Conservation (phyloP, 139 green algal species). For the Chlorella sp. region DNA sequence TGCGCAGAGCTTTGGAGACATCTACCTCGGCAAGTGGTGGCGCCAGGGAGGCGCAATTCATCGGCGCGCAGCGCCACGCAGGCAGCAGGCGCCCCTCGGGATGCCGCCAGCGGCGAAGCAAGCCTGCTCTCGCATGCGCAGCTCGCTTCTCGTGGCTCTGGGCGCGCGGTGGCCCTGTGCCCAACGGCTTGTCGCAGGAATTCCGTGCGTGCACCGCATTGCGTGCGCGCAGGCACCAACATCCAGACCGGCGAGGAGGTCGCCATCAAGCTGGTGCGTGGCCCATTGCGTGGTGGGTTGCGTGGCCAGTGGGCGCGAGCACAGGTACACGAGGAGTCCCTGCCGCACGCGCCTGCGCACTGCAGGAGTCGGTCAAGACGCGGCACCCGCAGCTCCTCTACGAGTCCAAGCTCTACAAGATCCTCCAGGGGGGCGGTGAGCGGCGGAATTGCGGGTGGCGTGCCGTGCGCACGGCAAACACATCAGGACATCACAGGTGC, state of each 20-base stretch:
- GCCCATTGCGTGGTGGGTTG: not conserved
- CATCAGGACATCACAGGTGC: too few species aligned
- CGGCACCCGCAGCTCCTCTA: slow-evolving; percentile 92
- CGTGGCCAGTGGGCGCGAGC: not conserved
- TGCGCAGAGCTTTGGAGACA: slow-evolving; percentile 69
- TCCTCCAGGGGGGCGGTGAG: slow-evolving; percentile 86
- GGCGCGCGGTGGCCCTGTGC: not conserved
- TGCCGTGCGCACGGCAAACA: too few species aligned
- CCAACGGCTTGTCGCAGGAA: not conserved
- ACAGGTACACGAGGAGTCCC: not conserved
- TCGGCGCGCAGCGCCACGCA: not conserved
- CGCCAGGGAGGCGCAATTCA: too few species aligned
- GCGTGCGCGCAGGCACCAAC: slow-evolving; percentile 78
- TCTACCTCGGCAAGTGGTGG: slow-evolving; percentile 79
- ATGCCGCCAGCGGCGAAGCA: not conserved
- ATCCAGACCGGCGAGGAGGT: slow-evolving; percentile 97
- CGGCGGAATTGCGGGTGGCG: too few species aligned
- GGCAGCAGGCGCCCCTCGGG: not conserved
- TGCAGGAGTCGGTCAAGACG: slow-evolving; percentile 81
- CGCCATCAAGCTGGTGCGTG: slow-evolving; percentile 96
- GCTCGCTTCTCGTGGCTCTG: not conserved
- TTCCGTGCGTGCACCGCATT: slow-evolving; percentile 10
- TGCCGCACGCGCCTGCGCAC: not conserved
- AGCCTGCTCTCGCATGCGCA: too few species aligned
- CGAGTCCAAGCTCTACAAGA: slow-evolving; percentile 95